Base-by-base conservation (phyloP, 2,329 filamentous ascomycete genomes). In the Fusarium sp. region DNA sequence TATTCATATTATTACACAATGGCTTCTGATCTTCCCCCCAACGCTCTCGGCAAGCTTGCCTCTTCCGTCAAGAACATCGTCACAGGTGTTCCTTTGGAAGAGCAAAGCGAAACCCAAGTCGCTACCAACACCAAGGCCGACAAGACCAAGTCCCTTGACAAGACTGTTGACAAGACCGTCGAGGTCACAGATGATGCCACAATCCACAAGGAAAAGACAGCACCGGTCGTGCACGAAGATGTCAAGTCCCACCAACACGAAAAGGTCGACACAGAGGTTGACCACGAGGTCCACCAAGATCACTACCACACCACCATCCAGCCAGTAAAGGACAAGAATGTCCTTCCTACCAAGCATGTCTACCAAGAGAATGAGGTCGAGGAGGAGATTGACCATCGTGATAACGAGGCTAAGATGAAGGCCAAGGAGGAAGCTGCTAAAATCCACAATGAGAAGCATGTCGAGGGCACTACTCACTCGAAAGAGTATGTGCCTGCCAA, bases 211-310 rank as follows among this genome's bases (percentile, higher is more conserved):
- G 40, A 65, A 38, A 69, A 69, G 59, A 25, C 46, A 7, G 65
- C 65, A 30, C 47, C 65, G 1, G 65, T 69, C 1, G 29, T 64
- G 0, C 65, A 69, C 53, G 65, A 69, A 20, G 65, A 69, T 1
- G 65, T 69, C 45, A 69, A 69, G 52, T 65, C 65, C 7, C 65
- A 69, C 24, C 44, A 69, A 15, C 65, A 69, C 18, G 65, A 69
- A 38, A 43, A 51, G 41, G 65, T 69, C 15, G 65, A 69, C 18
- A 69, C 65, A 8, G 44, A 48, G 22, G 20, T 69, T 9, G 65
- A 69, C 6, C 58, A 69, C 18, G 65, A 69, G 43, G 38, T 69
- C 8, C 65, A 69, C 29, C 58, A 69, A 3, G 65, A 69, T 2
- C 65, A 69, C 2, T 69, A 60, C 27, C 65, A 69, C 30, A 69